Percentiles rank a stretch among this genome's conserved stretches.
Evolutionary conservation across 2,329 filamentous ascomycete genomes (phyloP).

Genomic region (Apiospora arundinis): DNA sequence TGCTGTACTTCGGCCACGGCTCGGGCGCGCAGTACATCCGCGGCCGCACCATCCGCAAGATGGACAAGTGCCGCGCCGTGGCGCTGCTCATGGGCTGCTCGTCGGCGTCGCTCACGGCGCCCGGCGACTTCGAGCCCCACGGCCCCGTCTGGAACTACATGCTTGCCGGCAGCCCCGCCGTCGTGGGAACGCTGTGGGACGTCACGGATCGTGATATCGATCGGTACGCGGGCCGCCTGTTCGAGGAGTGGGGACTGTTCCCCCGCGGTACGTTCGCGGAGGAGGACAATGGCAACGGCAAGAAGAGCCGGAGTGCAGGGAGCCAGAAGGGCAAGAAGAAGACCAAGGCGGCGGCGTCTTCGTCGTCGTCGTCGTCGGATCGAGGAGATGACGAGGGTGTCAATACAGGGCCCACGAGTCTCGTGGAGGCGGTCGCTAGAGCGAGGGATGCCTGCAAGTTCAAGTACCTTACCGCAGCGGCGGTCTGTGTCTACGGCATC

Average conservation of each 20-base stretch:
- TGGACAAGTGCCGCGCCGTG: conserved; percentile 76
- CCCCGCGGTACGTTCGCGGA: conserved; percentile 51
- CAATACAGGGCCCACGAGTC: conserved; percentile 51
- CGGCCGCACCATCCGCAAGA: conserved; percentile 78
- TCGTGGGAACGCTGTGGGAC: conserved; percentile 95
- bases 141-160: conserved; percentile 93
- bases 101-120: conserved; percentile 79
- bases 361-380: conserved; percentile 31
- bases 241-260: conserved; percentile 87
- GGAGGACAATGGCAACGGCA: conserved; percentile 34
- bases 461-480: conserved; percentile 90
- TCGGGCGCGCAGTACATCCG: conserved; percentile 95
- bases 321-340: conserved; percentile 36
- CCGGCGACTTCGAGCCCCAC: conserved; percentile 88
- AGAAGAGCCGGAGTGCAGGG: conserved; percentile 26
- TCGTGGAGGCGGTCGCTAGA: conserved; percentile 82
- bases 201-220: conserved; percentile 98
- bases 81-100: conserved; percentile 95
- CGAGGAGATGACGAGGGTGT: conserved; percentile 30
- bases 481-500: conserved; percentile 93
- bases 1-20: conserved; percentile 96
- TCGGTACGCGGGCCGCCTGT: conserved; percentile 79
- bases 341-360: conserved; percentile 37
- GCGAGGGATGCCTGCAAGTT: conserved; percentile 83
- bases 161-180: conserved; percentile 82